Evolutionary conservation across 1,284 basidiomycete genomes (phyloP).

Genomic region (Pseudozyma sp.): DNA sequence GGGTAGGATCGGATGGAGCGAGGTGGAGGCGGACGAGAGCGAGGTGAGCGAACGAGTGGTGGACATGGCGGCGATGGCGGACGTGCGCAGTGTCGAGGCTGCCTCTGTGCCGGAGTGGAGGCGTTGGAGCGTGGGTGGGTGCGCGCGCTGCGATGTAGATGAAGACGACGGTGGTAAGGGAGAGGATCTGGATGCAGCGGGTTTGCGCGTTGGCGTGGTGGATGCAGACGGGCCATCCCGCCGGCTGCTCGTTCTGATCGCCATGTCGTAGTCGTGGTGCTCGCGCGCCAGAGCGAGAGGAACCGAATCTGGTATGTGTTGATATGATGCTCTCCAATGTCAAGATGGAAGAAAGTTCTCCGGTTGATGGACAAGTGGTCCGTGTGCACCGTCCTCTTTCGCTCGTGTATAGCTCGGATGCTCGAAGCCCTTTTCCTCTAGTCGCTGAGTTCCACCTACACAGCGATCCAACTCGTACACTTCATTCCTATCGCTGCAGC

Average conservation of each 20-base stretch:
- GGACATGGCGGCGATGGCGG: constrained; percentile 29
- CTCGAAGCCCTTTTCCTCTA: too few relatives aligned
- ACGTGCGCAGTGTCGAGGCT: constrained; percentile 22
- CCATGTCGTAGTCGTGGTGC: constrained; percentile 4
- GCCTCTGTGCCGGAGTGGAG: constrained; percentile 9
- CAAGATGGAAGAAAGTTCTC: too few relatives aligned
- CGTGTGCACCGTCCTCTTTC: too few relatives aligned
- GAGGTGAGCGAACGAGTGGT: constrained; percentile 22
- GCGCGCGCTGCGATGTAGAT: background rate
- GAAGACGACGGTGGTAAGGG: background rate
- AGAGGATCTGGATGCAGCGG: background rate
- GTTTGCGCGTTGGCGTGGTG: constrained; percentile 1
- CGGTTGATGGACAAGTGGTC: too few relatives aligned
- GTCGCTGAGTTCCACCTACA: too few relatives aligned
- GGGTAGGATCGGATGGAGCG: constrained; percentile 22
- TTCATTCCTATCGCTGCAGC: too few relatives aligned
- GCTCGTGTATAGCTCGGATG: too few relatives aligned
- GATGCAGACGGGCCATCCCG: constrained; percentile 5
- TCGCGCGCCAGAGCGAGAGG: too few relatives aligned
- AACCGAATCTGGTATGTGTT: too few relatives aligned
- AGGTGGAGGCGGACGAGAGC: constrained; percentile 26
- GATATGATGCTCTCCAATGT: too few relatives aligned
- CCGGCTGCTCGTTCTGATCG: background rate
- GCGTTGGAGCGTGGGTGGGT: constrained; percentile 13
- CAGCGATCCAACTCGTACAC: too few relatives aligned